Evolutionary conservation across 352 stramenopile species (phyloP), one percentile per base, ranked within the genome.

Genomic region (Phytopythium mirpurense): DNA sequence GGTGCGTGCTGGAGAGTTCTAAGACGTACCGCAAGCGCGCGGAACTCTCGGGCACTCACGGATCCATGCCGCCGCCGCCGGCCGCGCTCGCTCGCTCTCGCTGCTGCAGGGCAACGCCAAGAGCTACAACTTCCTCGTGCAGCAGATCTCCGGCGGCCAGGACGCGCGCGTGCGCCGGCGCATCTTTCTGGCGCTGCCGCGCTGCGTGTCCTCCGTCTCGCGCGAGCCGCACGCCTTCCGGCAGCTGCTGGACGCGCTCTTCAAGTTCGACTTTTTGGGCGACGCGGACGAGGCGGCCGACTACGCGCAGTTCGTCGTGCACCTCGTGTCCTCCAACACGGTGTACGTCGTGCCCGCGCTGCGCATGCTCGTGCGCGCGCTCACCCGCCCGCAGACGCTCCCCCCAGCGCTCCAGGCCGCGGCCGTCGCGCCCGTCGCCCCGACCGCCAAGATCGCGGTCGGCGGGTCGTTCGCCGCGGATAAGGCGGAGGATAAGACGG

Each of bases 291-390:
- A 92, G 63, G 73, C 85, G 40, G 70, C 80, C 18, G 79, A 86
- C 37, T 94, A 89, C 63, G 77, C 67, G 43, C 66, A 56, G 31
- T 86, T 94, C 44, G 57, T 94, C 40, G 69, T 88, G 23, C 79
- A 94, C 40, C 52, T 94, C 21, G 80, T 94, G 55, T 92, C 81
- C 26, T 90, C 81, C 56, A 90, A 91, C 43, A 89, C 82, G 0
- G 74, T 90, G 5, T 94, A 88, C 59, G 79, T 92, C 42, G 59
- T 90, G 29, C 84, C 84, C 14, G 74, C 80, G 55, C 67, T 94
- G 43, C 82, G 92, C 60, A 92, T 90, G 82, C 79, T 94, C 29
- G 68, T 88, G 55, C 79, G 84, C 10, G 91, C 86, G 42, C 56
- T 94, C 44, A 74, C 72, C 26, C 74, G 70, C 7, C 78, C 74